Evolutionary conservation across 805 yeast species (phyloP).

Genomic region (Candida koratica): DNA sequence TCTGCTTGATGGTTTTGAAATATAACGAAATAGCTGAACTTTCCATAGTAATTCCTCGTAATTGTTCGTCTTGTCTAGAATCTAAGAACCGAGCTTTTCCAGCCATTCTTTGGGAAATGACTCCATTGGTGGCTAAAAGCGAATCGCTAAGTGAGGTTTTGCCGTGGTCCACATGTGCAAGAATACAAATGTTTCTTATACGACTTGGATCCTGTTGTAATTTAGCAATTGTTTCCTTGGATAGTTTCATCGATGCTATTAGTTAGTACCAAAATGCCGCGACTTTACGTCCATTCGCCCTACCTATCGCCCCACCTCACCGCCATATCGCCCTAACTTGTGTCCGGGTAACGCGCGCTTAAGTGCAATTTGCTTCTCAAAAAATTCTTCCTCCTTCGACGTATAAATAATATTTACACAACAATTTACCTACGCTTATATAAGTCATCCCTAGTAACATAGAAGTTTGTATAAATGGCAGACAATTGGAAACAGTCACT

Average conservation of each 20-base stretch:
- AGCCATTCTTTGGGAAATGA: constrained; percentile 90
- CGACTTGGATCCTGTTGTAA: constrained; percentile 67
- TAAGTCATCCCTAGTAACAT: too few relatives aligned
- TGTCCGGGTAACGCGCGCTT: constrained; percentile 3
- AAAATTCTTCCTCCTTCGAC: constrained; percentile 7
- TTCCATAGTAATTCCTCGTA: constrained; percentile 97
- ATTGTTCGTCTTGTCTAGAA: constrained; percentile 92
- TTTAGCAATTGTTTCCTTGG: constrained; percentile 58
- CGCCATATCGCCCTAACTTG: too few relatives aligned
- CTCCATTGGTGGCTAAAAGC: constrained; percentile 89
- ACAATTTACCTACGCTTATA: too few relatives aligned
- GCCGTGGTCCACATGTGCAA: constrained; percentile 99
- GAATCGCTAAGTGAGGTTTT: constrained; percentile 94
- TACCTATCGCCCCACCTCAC: too few relatives aligned
- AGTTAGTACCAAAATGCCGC: too few relatives aligned
- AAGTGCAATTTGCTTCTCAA: too few relatives aligned
- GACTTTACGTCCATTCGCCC: too few relatives aligned
- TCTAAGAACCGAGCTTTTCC: constrained; percentile 93
- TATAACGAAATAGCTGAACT: constrained; percentile 92
- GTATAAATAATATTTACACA: too few relatives aligned
- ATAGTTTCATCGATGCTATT: constrained; percentile 44
- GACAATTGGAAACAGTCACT: constrained; percentile 64
- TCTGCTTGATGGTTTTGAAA: constrained; percentile 60
- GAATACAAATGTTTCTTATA: constrained; percentile 86
- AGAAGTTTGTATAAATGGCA: constrained; percentile 5